Evolutionary conservation across 2,329 filamentous ascomycete genomes (phyloP), one percentile per base, ranked within the genome.

Genomic region (Calonectria pseudoreteaudii): DNA sequence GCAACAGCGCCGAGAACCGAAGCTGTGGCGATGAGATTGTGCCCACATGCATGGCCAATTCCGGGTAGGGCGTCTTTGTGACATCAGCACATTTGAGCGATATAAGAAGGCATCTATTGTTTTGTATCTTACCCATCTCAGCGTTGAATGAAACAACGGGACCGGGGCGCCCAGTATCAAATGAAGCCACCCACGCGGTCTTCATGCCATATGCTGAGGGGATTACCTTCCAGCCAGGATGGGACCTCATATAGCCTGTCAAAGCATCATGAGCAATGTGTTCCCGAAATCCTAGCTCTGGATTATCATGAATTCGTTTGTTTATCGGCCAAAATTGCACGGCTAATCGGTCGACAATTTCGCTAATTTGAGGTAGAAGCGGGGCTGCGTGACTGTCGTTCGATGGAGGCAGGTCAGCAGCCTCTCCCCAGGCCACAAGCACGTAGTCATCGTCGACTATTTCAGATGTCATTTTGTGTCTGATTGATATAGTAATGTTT

Each of bases 21-120:
- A 1, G 71, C 76, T 0, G 75, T 80, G 0, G 78, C 78, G 23
- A 79, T 79, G 44, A 79, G 38, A 18, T 79, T 80, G 8, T 79
- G 78, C 0, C 78, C 78, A 23, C 78, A 79, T 0, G 78, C 78
- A 58, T 79, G 78, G 6, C 78, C 78, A 0, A 79, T 60, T 0
- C 68, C 71, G 1, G 77, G 73, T 0, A 79, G 71, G 8, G 78
- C 78, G 14, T 79, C 71, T 62, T 23, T 11, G 7, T 1, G 9
- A 26, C 8, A 38, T 62, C 23, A 41, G 36, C 7, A 41, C 2
- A 41, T 18, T 11, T 28, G 8, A 11, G 8, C 18, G 18, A 28
- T 26, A n/a, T 6, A 36, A 23, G 2, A 2, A 14, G 3, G 7
- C 2, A 31, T 30, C 2, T 30, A 4, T 31, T 30, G 16, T 38